Base-by-base conservation (phyloP, 1,284 basidiomycete genomes). In the Calocybe gambosa region DNA sequence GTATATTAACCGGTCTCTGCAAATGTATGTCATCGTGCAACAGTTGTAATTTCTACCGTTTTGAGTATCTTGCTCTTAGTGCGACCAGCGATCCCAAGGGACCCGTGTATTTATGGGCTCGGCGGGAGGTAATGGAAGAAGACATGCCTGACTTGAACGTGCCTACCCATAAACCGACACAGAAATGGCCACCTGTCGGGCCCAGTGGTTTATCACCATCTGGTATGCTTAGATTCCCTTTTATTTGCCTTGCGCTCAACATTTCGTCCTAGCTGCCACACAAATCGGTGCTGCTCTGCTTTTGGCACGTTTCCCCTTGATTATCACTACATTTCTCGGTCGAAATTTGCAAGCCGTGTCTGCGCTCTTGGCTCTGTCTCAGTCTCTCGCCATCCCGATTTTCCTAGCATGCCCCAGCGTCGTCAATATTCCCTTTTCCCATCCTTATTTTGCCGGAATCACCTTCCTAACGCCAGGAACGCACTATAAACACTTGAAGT, bases 41-140 rank as follows among this genome's bases (percentile, higher is more conserved):
- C 13, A 13, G 19, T 4, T 23, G 9, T n/a, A 15, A 19, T 49
- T 4, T 4, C 29, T 3, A 49, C 31, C 12, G 37, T 36, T 40
- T 42, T 38, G 28, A 26, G 25, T 31, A 15, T 15, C 19, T 10
- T 49, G 15, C 43, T 4, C 4, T 19, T 34, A 83, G 81, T 52
- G 80, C 83, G 3, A 76, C 62, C 23, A 83, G 79, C 49, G 74
- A 80, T 25, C 84, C 84, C 0, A 76, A 75, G 58, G 84, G 84
- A 0, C 84, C 84, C 0, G 81, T 84, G 0, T 86, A 86, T 59
- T 67, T 86, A 4, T 85, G 81, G 79, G 81, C 73, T n/a, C 71
- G 81, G 18, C 70, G 85, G 16, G 85, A 87, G 58, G 70, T 73
- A 0, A 79, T 82, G 69, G 82, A 87, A 57, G 74, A 84, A 60